phyloP scores from a whole-genome alignment of 371 early-diverging fungal genomes.

The Mortierella sp. region DNA sequence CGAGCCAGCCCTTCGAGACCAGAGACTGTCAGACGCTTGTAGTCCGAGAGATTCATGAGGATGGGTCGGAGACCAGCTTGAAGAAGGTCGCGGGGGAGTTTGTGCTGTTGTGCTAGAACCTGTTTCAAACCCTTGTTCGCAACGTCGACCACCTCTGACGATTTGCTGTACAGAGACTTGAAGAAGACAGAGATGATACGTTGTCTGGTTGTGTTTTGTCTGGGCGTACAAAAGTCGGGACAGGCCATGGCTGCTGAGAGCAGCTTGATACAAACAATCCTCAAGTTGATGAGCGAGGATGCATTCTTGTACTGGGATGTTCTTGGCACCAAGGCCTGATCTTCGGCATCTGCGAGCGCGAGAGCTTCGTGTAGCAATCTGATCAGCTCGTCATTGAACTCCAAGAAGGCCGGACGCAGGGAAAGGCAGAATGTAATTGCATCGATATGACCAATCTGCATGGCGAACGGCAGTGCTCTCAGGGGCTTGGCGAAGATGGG shows the following conservation, averaged over 20 bases:
- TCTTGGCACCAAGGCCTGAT: slow-evolving; percentile 91
- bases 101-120: slow-evolving; percentile 87
- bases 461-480: slow-evolving; percentile 93
- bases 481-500: slow-evolving; percentile 98
- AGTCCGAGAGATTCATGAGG: slow-evolving; percentile 92
- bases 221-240: slow-evolving; percentile 79
- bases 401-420: slow-evolving; percentile 89
- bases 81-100: slow-evolving; percentile 95
- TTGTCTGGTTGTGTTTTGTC: slow-evolving; percentile 80
- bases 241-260: slow-evolving; percentile 93
- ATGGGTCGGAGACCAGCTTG: slow-evolving; percentile 97
- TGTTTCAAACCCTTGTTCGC: slow-evolving; percentile 94
- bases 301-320: slow-evolving; percentile 86
- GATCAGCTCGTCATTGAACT: slow-evolving; percentile 92
- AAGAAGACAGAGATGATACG: slow-evolving; percentile 97
- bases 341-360: slow-evolving; percentile 97
- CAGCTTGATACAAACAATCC: slow-evolving; percentile 95
- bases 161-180: slow-evolving; percentile 94
- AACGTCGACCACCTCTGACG: slow-evolving; percentile 93
- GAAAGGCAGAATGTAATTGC: slow-evolving; percentile 96
- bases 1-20: slow-evolving; percentile 95
- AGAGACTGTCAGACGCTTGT: slow-evolving; percentile 90
- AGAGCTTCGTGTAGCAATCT: slow-evolving; percentile 92
- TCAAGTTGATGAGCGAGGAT: slow-evolving; percentile 82
- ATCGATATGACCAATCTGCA: slow-evolving; percentile 98